Base-by-base conservation (phyloP, 2,329 filamentous ascomycete species). In the Aureobasidium sp. region DNA sequence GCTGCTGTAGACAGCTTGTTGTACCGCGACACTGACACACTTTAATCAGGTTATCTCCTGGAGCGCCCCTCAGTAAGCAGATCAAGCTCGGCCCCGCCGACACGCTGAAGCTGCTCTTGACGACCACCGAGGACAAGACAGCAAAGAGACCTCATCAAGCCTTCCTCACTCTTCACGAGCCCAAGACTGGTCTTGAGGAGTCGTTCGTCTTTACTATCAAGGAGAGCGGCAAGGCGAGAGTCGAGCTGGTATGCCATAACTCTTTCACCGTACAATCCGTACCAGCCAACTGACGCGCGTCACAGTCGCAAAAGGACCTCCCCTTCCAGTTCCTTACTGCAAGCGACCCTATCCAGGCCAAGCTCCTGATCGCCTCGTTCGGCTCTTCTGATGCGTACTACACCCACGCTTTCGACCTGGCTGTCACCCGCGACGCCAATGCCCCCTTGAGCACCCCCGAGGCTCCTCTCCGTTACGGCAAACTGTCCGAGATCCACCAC, bases 61-160 rank as follows among this genome's bases (percentile, higher is more conserved):
- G 81, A 65, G 78, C 82, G 9, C 82, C 85, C 21, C 79, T 92
- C 65, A 76, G 83, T 58, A 84, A 84, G 54, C 48, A 61, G 16
- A 27, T 65, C 34, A 45, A 63, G n/a, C 54, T 65, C 5, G 64
- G 64, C 21, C 55, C 81, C 59, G 74, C 83, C 59, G 91, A 95
- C 71, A 85, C 86, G 45, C 79, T 97, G 71, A 96, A 94, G 79
- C 78, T 99, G 67, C 77, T 86, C 67, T 78, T 99, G 69, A 96
- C 91, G 36, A 83, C 90, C 9, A 88, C 88, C 72, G 90, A 96
- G 70, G 86, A 84, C 71, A 86, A 86, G 75, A 87, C 86, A 68
- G 82, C 84, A 50, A 93, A 91, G 81, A 86, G 89, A 66, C 91
- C 94, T 68, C 94, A 99, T 76, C 94, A 99, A 77, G 91, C 91